Percentiles rank a stretch among this genome's conserved stretches.
Evolutionary conservation across 2,329 filamentous ascomycete genomes (phyloP).

Genomic region (Colletotrichum chrysophilum): DNA sequence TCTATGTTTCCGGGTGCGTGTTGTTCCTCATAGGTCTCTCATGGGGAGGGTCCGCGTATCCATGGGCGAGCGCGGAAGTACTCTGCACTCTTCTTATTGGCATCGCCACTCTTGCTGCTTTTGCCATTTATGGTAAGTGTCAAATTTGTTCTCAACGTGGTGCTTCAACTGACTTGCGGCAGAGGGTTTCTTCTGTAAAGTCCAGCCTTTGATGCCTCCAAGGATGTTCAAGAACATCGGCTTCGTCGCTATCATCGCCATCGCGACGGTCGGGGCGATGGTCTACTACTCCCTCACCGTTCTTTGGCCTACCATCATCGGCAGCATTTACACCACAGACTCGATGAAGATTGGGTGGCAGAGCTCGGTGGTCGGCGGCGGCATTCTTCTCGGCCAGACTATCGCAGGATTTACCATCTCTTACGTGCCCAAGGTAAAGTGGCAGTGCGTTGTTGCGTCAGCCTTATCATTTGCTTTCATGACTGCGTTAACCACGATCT

Average conservation of each 20-base stretch:
- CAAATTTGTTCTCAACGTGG: background rate
- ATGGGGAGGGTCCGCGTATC: background rate
- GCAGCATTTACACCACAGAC: conserved; percentile 43
- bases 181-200: conserved; percentile 20
- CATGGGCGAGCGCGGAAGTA: conserved; percentile 29
- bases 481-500: conserved; percentile 34
- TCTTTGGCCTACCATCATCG: conserved; percentile 49
- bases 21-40: conserved; percentile 3
- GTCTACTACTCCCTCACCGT: conserved; percentile 49
- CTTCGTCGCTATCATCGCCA: conserved; percentile 42
- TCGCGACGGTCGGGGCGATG: conserved; percentile 46
- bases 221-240: conserved; percentile 45
- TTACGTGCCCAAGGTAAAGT: conserved; percentile 40
- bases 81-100: conserved; percentile 25
- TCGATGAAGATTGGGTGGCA: conserved; percentile 44
- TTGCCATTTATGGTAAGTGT: background rate
- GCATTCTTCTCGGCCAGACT: conserved; percentile 44
- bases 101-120: background rate
- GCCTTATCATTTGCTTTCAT: conserved; percentile 35
- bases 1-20: conserved; percentile 45
- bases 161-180: conserved; percentile 15
- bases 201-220: conserved; percentile 45
- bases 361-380: conserved; percentile 45
- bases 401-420: conserved; percentile 39
- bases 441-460: conserved; percentile 36